A percentile compares a stretch with the other conserved stretches of the same genome.
Evolutionary conservation across 441 rosid genomes (phyloP).

Genomic region (Populus hybrid): DNA sequence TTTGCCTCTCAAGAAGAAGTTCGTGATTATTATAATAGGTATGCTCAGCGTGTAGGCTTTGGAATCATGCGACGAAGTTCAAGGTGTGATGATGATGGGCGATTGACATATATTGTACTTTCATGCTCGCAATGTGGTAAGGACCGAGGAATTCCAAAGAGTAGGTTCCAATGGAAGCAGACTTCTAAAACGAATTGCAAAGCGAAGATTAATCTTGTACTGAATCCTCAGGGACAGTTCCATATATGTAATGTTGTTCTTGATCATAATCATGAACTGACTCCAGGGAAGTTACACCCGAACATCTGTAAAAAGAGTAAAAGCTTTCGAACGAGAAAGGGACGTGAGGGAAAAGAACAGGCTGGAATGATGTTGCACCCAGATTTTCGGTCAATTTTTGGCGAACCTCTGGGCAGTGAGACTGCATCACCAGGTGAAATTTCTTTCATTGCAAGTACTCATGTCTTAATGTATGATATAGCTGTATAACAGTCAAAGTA

Average conservation of each 20-base stretch:
- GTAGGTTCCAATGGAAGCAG: constrained; percentile 1
- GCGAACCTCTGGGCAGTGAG: not conserved
- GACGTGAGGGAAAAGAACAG: constrained; percentile 1
- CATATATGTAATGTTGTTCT: constrained; percentile 1
- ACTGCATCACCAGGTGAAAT: not conserved
- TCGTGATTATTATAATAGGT: not conserved
- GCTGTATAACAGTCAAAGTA: not conserved
- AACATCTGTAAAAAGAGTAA: not conserved
- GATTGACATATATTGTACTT: not conserved
- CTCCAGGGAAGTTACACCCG: constrained; percentile 2
- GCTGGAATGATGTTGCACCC: not conserved
- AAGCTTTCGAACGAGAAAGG: not conserved
- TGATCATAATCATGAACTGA: constrained; percentile 8
- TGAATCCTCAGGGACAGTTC: not conserved
- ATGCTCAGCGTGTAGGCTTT: not conserved
- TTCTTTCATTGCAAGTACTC: not conserved
- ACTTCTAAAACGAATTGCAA: constrained; percentile 5
- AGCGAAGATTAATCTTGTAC: constrained; percentile 1
- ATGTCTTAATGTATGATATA: not conserved
- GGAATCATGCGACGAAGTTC: constrained; percentile 5
- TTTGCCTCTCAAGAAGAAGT: constrained; percentile 4
- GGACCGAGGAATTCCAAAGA: not conserved
- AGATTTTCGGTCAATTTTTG: not conserved
- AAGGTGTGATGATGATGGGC: constrained; percentile 7
- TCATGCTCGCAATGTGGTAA: constrained; percentile 1